Base-by-base conservation (phyloP, 371 early-diverging fungal genomes). In the Actinomortierella ambigua region DNA sequence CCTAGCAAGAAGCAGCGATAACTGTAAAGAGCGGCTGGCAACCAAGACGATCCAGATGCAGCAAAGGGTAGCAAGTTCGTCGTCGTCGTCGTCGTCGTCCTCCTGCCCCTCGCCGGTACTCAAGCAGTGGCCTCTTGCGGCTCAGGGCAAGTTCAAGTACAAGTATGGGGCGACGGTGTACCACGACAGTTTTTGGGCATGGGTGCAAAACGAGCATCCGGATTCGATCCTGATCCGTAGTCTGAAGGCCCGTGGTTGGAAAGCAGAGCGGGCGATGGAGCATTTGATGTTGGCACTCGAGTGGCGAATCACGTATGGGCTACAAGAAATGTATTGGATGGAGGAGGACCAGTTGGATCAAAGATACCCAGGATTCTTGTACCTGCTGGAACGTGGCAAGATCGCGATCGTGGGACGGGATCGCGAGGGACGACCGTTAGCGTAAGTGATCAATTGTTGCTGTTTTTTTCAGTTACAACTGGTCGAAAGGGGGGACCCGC, bases 241-340 rank as follows among this genome's bases (percentile, higher is more conserved):
- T 63, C 65, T 90, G 26, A 80, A 90, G 53, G 91, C 91, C 14
- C 80, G 91, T 49, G 88, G 88, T 55, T 91, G 88, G 86, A 85
- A 90, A 55, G 69, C 83, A 15, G 79, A 83, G 46, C 81, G 83
- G 57, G 87, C 90, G 1, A 82, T 83, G 61, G 77, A 76, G 27
- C 88, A 89, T 90, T 46, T 86, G 42, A 51, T 81, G 24, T 61
- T 81, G n/a, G 78, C 83, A 5, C 67, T 91, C 24, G 77, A 82
- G 34, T 91, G 91, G 91, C 78, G 91, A 54, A 54, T 82, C 18
- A 68, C 76, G 20, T 76, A 75, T 65, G 85, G 82, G 41, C 79
- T 88, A 1, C 79, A 81, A 29, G 82, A 81, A 22, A 69, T 90
- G 14, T 53, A 86, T 20, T 63, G 67, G 34, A 69, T 82, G 43